phyloP scores from a whole-genome alignment of 1,284 basidiomycete species.

The Ganoderma lingzhi region DNA sequence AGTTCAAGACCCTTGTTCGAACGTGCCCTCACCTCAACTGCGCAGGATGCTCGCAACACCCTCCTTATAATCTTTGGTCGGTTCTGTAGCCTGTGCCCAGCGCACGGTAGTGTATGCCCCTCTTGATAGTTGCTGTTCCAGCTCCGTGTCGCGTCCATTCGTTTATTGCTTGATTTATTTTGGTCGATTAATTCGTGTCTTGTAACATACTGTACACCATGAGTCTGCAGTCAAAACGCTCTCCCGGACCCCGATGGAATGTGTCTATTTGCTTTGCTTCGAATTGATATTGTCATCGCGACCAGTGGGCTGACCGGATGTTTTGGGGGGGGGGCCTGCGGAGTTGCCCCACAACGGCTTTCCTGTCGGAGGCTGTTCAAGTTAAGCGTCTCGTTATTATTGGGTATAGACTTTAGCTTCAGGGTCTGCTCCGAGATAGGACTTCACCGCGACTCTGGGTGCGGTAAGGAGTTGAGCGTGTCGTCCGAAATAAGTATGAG shows the following conservation, averaged over 20 bases:
- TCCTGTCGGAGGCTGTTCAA: neutral
- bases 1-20: neutral
- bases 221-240: constrained; percentile 14
- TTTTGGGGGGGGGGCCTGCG: neutral
- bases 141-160: constrained; percentile 30
- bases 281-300: neutral
- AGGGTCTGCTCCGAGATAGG: neutral
- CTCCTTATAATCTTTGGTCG: neutral
- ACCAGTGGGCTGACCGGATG: neutral
- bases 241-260: constrained; percentile 6
- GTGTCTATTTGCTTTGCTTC: neutral
- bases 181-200: constrained; percentile 26
- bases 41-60: constrained; percentile 5
- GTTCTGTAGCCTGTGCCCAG: constrained; percentile 15
- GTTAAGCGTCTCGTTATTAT: neutral
- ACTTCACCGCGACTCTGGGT: neutral
- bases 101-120: constrained; percentile 14
- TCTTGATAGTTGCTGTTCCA: constrained; percentile 4
- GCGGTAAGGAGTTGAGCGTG: neutral
- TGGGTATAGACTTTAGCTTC: neutral
- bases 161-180: constrained; percentile 31
- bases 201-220: constrained; percentile 33
- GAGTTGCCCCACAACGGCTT: neutral
- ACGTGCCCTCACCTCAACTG: neutral
- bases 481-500: neutral